A percentile compares a stretch with the other conserved stretches of the same genome.
Conservation (phyloP, 75 land plant genomes). For the Azolla pinnata region DNA sequence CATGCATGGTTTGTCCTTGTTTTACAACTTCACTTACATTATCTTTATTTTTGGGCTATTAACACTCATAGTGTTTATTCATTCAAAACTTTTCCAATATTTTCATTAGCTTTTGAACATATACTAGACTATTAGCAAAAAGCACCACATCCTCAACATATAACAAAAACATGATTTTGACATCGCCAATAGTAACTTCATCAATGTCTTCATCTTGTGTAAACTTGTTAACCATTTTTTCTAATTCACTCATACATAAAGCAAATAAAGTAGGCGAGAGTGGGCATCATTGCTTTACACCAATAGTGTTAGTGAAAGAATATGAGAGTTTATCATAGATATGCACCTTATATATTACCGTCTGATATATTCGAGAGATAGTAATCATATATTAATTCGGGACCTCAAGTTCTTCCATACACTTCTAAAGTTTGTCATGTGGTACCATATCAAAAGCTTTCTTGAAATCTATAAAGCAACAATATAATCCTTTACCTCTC, state of each 20-base stretch:
- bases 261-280: not conserved
- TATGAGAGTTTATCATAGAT: not conserved
- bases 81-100: not conserved
- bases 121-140: not conserved
- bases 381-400: not conserved
- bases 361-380: not conserved
- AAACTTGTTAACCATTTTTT: too few species aligned
- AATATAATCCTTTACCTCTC: conserved; percentile 3
- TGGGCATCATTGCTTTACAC: not conserved
- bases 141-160: not conserved
- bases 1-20: not conserved
- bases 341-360: not conserved
- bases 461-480: conserved; percentile 4
- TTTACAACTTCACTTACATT: not conserved
- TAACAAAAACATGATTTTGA: too few species aligned
- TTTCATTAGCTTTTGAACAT: not conserved
- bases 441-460: conserved; percentile 6
- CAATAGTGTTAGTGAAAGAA: not conserved
- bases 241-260: not conserved
- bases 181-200: too few species aligned
- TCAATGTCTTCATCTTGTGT: too few species aligned
- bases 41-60: not conserved
- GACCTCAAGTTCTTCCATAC: conserved; percentile 1
- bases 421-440: conserved; percentile 1
- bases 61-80: not conserved